Evolutionary conservation across 495 filamentous ascomycete genomes (phyloP).

Genomic region (Alectoria sarmentosa): DNA sequence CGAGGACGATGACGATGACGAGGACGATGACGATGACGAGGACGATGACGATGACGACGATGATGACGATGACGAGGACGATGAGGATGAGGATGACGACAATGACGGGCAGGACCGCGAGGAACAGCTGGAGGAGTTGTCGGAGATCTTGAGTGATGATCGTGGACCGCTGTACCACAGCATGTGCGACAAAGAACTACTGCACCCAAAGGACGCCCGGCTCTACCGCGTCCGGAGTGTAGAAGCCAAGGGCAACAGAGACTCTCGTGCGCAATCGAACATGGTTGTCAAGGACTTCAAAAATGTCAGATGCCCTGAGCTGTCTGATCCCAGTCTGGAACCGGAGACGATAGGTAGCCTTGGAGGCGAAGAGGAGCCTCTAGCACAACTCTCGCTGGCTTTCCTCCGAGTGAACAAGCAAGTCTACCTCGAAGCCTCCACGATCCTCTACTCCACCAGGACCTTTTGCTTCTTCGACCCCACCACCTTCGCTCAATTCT

Average conservation of each 20-base stretch:
- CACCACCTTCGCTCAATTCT: neutral
- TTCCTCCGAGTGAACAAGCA: neutral
- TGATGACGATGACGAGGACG: neutral
- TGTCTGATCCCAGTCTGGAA: neutral
- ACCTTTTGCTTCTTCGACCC: neutral
- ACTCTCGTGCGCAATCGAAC: neutral
- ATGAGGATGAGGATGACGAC: neutral
- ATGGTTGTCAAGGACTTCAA: neutral
- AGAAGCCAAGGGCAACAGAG: neutral
- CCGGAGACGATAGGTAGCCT: neutral
- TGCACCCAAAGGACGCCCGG: neutral
- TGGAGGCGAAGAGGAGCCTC: neutral
- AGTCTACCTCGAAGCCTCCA: neutral
- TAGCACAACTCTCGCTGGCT: neutral
- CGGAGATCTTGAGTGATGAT: neutral
- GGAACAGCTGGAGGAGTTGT: neutral
- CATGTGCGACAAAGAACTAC: neutral
- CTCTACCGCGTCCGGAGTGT: neutral
- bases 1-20: too few species aligned
- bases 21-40: too few species aligned
- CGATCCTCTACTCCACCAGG: neutral
- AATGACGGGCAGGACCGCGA: neutral
- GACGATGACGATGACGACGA: neutral
- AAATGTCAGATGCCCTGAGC: too few species aligned
- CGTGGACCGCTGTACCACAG: neutral